phyloP scores from a whole-genome alignment of 148 eudicot species.

The Euryodendron excelsum region DNA sequence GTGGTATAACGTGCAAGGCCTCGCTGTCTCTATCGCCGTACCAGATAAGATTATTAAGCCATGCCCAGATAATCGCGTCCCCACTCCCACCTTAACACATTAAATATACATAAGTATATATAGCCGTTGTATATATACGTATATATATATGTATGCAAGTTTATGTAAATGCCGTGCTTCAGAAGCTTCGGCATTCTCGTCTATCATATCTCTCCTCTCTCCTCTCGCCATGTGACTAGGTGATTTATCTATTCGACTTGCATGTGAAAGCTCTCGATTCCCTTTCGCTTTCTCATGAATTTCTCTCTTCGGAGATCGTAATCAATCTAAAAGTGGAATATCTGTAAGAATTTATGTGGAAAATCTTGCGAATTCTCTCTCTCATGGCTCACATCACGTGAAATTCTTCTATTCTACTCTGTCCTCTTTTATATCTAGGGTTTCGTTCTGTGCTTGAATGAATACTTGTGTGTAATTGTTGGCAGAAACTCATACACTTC shows the following conservation, averaged over 20 bases:
- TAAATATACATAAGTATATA: too few relatives aligned
- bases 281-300: conserved; percentile 3
- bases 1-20: too few relatives aligned
- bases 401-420: too few relatives aligned
- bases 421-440: neutral
- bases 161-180: too few relatives aligned
- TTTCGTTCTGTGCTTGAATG: neutral
- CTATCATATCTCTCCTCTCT: neutral
- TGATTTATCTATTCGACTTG: conserved; percentile 6
- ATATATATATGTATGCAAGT: too few relatives aligned
- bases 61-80: too few relatives aligned
- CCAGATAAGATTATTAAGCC: too few relatives aligned
- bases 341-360: neutral
- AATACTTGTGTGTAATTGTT: neutral
- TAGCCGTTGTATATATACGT: too few relatives aligned
- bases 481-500: neutral
- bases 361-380: neutral
- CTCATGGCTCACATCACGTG: neutral
- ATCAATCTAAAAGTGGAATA: neutral
- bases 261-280: neutral
- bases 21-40: too few relatives aligned
- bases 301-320: neutral
- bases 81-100: too few relatives aligned
- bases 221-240: neutral
- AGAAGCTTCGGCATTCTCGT: neutral